Evolutionary conservation across 1,284 basidiomycete species (phyloP).

Genomic region (Tilletia caries): DNA sequence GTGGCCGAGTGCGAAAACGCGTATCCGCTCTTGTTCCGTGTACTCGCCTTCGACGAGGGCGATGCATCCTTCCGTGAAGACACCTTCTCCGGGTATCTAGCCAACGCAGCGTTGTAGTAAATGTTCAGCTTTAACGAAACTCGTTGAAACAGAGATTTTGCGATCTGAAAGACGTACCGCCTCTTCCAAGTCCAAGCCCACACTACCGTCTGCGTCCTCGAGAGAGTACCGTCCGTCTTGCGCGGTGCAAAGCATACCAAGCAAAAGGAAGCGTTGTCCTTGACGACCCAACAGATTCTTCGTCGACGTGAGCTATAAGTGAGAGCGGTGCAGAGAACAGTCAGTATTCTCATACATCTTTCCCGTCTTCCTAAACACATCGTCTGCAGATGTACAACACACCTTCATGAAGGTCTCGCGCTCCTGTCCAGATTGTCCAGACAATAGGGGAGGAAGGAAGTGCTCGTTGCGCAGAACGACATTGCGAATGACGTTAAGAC

Average conservation of each 20-base stretch:
- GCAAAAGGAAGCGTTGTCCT: conserved; percentile 82
- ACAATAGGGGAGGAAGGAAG: conserved; percentile 47
- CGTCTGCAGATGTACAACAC: too few species aligned
- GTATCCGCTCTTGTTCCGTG: conserved; percentile 80
- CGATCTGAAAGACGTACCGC: conserved; percentile 60
- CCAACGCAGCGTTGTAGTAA: too few species aligned
- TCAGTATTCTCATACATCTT: too few species aligned
- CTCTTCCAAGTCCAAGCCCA: conserved; percentile 82
- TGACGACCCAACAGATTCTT: conserved; percentile 91
- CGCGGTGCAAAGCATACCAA: conserved; percentile 85
- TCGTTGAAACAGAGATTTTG: not conserved
- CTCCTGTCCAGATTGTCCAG: conserved; percentile 18
- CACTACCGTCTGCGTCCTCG: conserved; percentile 88
- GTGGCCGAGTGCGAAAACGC: conserved; percentile 90
- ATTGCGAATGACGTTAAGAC: conserved; percentile 40
- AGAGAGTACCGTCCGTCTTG: conserved; percentile 85
- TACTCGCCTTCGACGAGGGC: conserved; percentile 95
- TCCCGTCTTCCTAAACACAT: too few species aligned
- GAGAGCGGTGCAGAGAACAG: too few species aligned
- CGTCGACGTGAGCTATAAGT: conserved; percentile 92
- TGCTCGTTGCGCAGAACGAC: conserved; percentile 50
- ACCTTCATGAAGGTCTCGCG: conserved; percentile 41
- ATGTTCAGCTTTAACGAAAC: too few species aligned
- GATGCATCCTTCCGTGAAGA: conserved; percentile 94
- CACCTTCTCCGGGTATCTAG: conserved; percentile 74